A percentile compares a stretch with the other conserved stretches of the same genome.
Conservation (phyloP, 441 rosid genomes). For the Monsonia emarginata region DNA sequence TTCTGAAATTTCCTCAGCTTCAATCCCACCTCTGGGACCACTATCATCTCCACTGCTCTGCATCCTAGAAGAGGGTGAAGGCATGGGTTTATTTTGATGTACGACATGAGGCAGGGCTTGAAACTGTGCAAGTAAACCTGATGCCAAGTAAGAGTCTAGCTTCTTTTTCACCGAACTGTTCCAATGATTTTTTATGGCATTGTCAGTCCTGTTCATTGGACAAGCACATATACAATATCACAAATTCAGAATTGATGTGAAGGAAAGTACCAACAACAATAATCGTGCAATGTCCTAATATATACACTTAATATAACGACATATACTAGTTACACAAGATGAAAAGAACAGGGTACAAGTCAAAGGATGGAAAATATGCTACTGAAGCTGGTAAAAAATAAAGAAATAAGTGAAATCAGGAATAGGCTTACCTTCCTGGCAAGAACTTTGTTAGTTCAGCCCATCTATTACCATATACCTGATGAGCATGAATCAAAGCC, state of each 20-base stretch:
- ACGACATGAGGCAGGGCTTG: constrained; percentile 51
- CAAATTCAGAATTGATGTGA: not conserved
- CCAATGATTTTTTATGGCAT: constrained; percentile 97
- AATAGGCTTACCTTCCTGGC: constrained; percentile 77
- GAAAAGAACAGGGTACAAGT: not conserved
- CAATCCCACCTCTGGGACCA: constrained; percentile 39
- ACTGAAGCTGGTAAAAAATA: not conserved
- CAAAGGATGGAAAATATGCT: not conserved
- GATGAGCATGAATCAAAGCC: constrained; percentile 93
- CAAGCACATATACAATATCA: constrained; percentile 14
- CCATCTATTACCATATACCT: constrained; percentile 92
- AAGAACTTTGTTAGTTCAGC: constrained; percentile 91
- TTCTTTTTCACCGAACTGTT: constrained; percentile 98
- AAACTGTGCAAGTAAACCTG: constrained; percentile 73
- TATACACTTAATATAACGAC: not conserved
- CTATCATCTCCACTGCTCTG: constrained; percentile 65
- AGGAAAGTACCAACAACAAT: not conserved
- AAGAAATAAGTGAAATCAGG: not conserved
- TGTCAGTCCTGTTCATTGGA: constrained; percentile 77
- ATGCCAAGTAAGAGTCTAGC: constrained; percentile 76
- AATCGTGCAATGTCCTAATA: not conserved
- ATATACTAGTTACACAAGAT: not conserved
- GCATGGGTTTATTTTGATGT: constrained; percentile 44
- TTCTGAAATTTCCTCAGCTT: constrained; percentile 74
- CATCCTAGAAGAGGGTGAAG: constrained; percentile 55